Conservation (phyloP, 192 early-diverging fungal genomes). For the Umbelopsis vinacea region DNA sequence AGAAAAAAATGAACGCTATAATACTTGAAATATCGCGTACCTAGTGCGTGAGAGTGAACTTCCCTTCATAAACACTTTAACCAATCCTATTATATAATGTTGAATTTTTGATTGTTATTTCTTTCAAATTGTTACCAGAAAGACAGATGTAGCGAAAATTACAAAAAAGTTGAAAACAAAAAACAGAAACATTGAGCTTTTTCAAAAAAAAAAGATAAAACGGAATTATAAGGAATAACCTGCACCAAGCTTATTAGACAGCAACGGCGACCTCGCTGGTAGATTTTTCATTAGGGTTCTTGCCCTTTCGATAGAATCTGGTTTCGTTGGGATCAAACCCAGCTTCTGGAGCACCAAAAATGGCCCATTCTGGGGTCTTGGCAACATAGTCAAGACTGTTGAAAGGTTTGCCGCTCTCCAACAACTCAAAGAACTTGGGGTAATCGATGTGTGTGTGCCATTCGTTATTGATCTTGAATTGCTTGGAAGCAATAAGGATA, state of each 20-base stretch:
- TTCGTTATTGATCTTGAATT: slow-evolving; percentile 67
- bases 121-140: too few relatives aligned
- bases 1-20: too few relatives aligned
- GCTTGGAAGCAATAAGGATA: slow-evolving; percentile 65
- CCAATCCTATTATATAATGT: too few relatives aligned
- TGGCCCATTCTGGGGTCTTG: slow-evolving; percentile 70
- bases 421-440: slow-evolving; percentile 66
- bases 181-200: too few relatives aligned
- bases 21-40: too few relatives aligned
- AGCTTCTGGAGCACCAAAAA: slow-evolving; percentile 65
- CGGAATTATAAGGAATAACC: neutral
- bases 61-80: too few relatives aligned
- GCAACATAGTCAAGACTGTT: slow-evolving; percentile 71
- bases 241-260: neutral
- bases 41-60: too few relatives aligned
- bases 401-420: slow-evolving; percentile 53
- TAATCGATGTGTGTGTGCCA: slow-evolving; percentile 83
- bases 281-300: neutral
- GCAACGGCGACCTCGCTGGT: neutral
- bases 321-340: slow-evolving; percentile 78
- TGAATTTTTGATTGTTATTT: too few relatives aligned
- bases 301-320: slow-evolving; percentile 60
- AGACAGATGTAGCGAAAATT: neutral
- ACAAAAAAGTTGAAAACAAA: too few relatives aligned
- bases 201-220: neutral